phyloP scores from a whole-genome alignment of 371 early-diverging fungal genomes.

The Syncephalis fuscata region DNA sequence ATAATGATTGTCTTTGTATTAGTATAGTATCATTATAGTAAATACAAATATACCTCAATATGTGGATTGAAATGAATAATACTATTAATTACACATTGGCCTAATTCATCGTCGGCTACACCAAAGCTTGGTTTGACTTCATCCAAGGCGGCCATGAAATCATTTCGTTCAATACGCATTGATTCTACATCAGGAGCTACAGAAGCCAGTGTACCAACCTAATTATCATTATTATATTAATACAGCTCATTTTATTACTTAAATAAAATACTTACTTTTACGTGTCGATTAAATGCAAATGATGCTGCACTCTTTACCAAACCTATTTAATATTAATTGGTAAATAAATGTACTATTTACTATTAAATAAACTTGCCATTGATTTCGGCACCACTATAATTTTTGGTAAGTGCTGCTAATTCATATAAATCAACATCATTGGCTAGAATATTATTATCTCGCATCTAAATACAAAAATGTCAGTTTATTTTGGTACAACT shows the following conservation, averaged over 20 bases:
- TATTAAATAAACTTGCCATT: conserved; percentile 9
- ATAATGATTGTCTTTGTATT: not conserved
- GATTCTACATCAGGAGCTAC: conserved; percentile 68
- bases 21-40: not conserved
- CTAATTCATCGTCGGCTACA: conserved; percentile 83
- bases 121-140: conserved; percentile 99
- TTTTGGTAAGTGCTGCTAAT: conserved; percentile 88
- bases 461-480: conserved; percentile 45
- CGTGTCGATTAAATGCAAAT: conserved; percentile 97
- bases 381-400: conserved; percentile 99
- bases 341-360: too few relatives aligned
- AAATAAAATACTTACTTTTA: conserved; percentile 35
- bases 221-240: conserved; percentile 1
- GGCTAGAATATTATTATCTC: conserved; percentile 68
- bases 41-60: conserved; percentile 29
- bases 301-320: conserved; percentile 97
- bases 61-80: conserved; percentile 65
- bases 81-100: conserved; percentile 67
- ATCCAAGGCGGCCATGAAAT: conserved; percentile 88
- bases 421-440: conserved; percentile 81
- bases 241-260: conserved; percentile 2
- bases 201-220: conserved; percentile 58
- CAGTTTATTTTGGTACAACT: not conserved
- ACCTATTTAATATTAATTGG: conserved; percentile 46
- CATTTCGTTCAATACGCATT: conserved; percentile 80